Percentiles rank a stretch among this genome's conserved stretches.
phyloP scores from a whole-genome alignment of 73 alveolate species.

The Uronychia setigera region DNA sequence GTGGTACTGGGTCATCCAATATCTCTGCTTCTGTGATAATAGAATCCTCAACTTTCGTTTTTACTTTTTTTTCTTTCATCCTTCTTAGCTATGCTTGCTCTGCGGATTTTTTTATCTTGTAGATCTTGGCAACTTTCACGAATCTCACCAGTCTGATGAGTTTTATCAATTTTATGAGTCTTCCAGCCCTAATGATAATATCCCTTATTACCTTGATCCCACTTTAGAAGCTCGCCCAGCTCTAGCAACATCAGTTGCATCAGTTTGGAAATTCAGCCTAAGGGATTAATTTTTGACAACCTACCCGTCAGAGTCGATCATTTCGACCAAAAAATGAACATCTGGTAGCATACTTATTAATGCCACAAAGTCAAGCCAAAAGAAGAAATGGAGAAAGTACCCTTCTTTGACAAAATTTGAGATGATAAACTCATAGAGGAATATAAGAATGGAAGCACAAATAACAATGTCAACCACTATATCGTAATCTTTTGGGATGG shows the following conservation, averaged over 20 bases:
- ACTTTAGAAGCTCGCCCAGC: slow-evolving; percentile 51
- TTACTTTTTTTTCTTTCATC: no score
- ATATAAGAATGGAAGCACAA: slow-evolving; percentile 1
- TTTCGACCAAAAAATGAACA: slow-evolving; percentile 22
- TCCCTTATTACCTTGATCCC: slow-evolving; percentile 21
- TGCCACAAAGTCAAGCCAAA: slow-evolving; percentile 44
- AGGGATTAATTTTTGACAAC: not conserved
- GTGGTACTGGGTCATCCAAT: not conserved
- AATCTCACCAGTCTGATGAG: slow-evolving; percentile 74
- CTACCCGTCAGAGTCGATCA: slow-evolving; percentile 3
- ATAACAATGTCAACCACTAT: slow-evolving; percentile 6
- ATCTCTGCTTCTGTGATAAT: not conserved
- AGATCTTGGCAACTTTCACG: slow-evolving; percentile 73
- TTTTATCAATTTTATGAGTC: slow-evolving; percentile 77
- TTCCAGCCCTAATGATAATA: slow-evolving; percentile 61
- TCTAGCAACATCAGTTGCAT: slow-evolving; percentile 28
- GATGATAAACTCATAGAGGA: slow-evolving; percentile 9
- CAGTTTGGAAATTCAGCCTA: slow-evolving; percentile 15
- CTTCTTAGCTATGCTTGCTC: not conserved
- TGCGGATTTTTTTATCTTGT: not conserved
- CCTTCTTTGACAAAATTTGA: not conserved
- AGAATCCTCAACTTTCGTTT: no score
- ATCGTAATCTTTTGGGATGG: not conserved
- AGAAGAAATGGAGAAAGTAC: slow-evolving; percentile 20
- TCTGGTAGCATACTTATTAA: slow-evolving; percentile 16